Percentiles rank a stretch among this genome's conserved stretches.
Evolutionary conservation across 1,284 basidiomycete species (phyloP).

Genomic region (Puccinia brachypodii): DNA sequence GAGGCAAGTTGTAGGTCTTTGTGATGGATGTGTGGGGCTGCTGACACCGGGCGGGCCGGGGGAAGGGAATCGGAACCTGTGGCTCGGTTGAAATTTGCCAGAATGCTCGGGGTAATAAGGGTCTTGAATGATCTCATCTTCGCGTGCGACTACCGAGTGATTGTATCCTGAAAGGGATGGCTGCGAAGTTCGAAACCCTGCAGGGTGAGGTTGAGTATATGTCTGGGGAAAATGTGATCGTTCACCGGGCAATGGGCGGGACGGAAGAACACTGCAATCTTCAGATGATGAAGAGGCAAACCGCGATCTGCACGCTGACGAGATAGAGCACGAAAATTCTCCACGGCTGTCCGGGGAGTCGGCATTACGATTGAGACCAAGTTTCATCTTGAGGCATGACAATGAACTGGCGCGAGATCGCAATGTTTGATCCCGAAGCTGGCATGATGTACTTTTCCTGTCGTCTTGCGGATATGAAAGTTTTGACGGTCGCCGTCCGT

Average conservation of each 20-base stretch:
- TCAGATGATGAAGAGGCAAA: background rate
- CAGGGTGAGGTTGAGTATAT: background rate
- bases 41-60: background rate
- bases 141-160: background rate
- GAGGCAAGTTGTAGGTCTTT: background rate
- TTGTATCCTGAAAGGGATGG: background rate
- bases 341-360: background rate
- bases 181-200: slow-evolving; percentile 3
- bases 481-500: background rate
- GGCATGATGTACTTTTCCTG: background rate
- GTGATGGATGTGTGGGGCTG: background rate
- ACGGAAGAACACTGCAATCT: background rate
- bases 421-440: background rate
- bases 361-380: background rate
- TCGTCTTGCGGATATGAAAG: background rate
- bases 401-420: background rate
- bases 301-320: background rate
- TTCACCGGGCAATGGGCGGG: background rate
- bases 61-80: background rate
- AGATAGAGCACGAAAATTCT: background rate
- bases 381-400: background rate
- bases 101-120: background rate
- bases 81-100: background rate
- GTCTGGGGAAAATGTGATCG: background rate
- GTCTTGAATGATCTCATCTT: background rate